These are phyloP conservation scores for Rhizophagus prolifer DNA, from an alignment of 192 early-diverging fungal species.

Conservation along the genomic window DNA sequence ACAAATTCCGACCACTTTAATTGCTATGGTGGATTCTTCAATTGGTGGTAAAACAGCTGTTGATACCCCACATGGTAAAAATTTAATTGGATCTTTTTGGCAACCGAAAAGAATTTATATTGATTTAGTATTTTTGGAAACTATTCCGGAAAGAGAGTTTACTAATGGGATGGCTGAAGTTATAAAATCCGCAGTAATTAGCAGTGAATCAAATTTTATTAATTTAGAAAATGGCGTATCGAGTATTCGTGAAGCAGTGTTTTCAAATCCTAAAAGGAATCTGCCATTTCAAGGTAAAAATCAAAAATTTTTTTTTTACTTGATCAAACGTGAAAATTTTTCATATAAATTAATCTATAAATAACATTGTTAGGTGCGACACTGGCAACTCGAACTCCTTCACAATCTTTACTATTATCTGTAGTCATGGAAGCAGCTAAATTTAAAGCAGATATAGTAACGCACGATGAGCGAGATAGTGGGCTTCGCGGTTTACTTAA, in stretches of 20 bases:
- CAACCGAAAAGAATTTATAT: slow-evolving; percentile 93
- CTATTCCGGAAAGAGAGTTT: slow-evolving; percentile 88
- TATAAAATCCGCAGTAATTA: slow-evolving; percentile 96
- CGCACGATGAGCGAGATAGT: slow-evolving; percentile 91
- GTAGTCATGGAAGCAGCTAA: slow-evolving; percentile 85
- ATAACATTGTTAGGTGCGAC: slow-evolving; percentile 45
- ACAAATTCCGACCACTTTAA: slow-evolving; percentile 92
- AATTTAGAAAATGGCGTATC: slow-evolving; percentile 85
- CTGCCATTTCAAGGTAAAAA: slow-evolving; percentile 47
- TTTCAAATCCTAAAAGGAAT: slow-evolving; percentile 35
- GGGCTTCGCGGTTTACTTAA: slow-evolving; percentile 94
- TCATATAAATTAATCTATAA: background rate
- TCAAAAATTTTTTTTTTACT: background rate
- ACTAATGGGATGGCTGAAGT: slow-evolving; percentile 97
- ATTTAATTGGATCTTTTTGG: slow-evolving; percentile 96
- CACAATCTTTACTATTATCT: slow-evolving; percentile 69
- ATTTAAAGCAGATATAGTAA: slow-evolving; percentile 95
- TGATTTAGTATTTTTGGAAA: slow-evolving; percentile 81
- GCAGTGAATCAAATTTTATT: slow-evolving; percentile 82
- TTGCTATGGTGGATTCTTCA: slow-evolving; percentile 98
- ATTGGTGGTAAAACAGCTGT: slow-evolving; percentile 97
- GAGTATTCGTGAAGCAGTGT: slow-evolving; percentile 73
- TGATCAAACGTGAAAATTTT: background rate
- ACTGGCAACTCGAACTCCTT: slow-evolving; percentile 60
- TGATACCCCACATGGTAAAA: slow-evolving; percentile 95